Conservation (phyloP, 768 basidiomycete genomes). For the Trametes coccinea region DNA sequence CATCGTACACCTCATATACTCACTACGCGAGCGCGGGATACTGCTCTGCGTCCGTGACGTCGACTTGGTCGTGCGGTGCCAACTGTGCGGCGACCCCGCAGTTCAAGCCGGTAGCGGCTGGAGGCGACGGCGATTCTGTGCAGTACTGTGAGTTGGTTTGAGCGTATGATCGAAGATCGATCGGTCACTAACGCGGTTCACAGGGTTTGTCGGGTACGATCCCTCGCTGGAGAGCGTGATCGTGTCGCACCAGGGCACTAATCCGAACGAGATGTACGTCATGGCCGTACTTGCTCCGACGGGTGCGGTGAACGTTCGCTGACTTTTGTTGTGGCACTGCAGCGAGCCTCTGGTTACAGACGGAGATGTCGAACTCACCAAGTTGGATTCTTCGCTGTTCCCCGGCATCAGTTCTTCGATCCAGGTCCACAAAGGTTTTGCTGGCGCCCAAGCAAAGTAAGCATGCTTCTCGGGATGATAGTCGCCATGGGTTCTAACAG, state of each 20-base stretch:
- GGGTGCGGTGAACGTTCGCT: not conserved
- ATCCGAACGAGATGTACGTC: slow-evolving; percentile 34
- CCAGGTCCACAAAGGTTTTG: slow-evolving; percentile 50
- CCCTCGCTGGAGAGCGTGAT: slow-evolving; percentile 37
- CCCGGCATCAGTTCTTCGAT: slow-evolving; percentile 47
- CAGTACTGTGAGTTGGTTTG: slow-evolving; percentile 43
- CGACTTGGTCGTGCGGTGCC: slow-evolving; percentile 34
- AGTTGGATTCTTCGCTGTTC: slow-evolving; percentile 45
- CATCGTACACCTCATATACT: slow-evolving; percentile 32
- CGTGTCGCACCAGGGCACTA: slow-evolving; percentile 42
- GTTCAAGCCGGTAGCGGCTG: slow-evolving; percentile 50
- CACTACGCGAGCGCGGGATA: slow-evolving; percentile 36
- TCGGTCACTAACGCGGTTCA: not conserved
- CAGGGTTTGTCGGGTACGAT: slow-evolving; percentile 59
- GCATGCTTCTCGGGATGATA: slow-evolving; percentile 6
- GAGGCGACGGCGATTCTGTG: slow-evolving; percentile 43
- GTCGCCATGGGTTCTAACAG: not conserved
- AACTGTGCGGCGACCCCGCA: slow-evolving; percentile 48
- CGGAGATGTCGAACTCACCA: slow-evolving; percentile 36
- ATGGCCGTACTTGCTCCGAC: not conserved
- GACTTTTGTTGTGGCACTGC: not conserved
- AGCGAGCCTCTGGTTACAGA: slow-evolving; percentile 46
- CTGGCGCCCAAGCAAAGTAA: slow-evolving; percentile 44
- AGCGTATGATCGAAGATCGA: not conserved
- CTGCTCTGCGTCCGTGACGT: slow-evolving; percentile 31